Conservation (phyloP, 169 alveolate genomes). For the Plasmodium fragile region DNA sequence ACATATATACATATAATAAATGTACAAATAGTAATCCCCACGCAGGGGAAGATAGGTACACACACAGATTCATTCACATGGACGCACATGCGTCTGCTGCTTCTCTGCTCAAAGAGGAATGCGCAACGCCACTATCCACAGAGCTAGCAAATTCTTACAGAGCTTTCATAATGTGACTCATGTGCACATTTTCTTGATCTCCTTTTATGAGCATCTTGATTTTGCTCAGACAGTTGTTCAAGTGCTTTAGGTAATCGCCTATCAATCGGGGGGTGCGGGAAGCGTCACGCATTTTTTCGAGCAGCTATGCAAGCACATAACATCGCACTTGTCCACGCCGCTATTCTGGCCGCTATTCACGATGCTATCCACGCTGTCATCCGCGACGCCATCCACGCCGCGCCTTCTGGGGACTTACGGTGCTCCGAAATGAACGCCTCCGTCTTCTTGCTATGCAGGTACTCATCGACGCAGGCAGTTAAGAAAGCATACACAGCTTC, state of each 20-base stretch:
- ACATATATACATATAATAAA: background rate
- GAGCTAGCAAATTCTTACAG: constrained; percentile 8
- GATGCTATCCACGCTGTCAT: background rate
- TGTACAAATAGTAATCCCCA: background rate
- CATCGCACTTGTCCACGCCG: background rate
- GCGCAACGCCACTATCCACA: background rate
- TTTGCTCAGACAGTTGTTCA: constrained; percentile 49
- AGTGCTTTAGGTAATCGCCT: constrained; percentile 42
- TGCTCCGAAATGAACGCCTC: constrained; percentile 10
- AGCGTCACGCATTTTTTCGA: background rate
- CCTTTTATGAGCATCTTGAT: constrained; percentile 56
- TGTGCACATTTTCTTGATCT: constrained; percentile 19
- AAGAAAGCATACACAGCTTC: constrained; percentile 42
- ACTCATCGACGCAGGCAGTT: constrained; percentile 37
- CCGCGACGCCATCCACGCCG: background rate
- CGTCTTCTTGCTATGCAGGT: constrained; percentile 32
- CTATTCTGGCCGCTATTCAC: background rate
- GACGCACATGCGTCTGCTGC: background rate
- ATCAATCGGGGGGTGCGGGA: background rate
- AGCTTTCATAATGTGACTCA: constrained; percentile 16
- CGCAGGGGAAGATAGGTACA: background rate
- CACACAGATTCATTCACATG: background rate
- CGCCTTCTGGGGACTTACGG: background rate
- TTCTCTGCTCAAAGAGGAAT: background rate
- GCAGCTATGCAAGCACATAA: background rate